phyloP scores from a whole-genome alignment of 306 rosid species.

The Rubus parviflorus region DNA sequence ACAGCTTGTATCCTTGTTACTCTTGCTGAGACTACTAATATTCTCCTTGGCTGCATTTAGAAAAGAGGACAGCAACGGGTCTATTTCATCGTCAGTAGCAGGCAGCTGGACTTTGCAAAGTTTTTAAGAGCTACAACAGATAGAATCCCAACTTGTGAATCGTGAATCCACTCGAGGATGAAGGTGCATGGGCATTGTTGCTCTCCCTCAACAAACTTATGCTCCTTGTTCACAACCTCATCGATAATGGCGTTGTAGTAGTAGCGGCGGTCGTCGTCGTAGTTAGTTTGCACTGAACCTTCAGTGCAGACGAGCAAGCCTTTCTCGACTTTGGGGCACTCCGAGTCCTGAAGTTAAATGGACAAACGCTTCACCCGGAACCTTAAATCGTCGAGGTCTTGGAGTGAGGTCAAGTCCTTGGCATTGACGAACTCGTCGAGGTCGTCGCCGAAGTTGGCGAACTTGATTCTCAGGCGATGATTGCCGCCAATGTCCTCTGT shows the following conservation, averaged over 20 bases:
- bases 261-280: constrained; percentile 44
- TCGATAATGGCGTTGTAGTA: constrained; percentile 48
- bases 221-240: constrained; percentile 56
- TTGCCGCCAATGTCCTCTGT: constrained; percentile 9
- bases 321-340: constrained; percentile 25
- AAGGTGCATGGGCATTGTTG: constrained; percentile 61
- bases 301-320: constrained; percentile 46
- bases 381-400: constrained; percentile 22
- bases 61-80: constrained; percentile 36
- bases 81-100: constrained; percentile 14
- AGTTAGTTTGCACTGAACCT: not conserved
- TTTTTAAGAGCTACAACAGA: constrained; percentile 33
- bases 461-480: constrained; percentile 24
- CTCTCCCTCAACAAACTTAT: constrained; percentile 41
- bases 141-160: constrained; percentile 46
- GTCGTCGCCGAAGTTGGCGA: constrained; percentile 21
- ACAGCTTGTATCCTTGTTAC: not conserved
- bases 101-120: constrained; percentile 46
- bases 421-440: constrained; percentile 16
- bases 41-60: not conserved
- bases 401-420: constrained; percentile 9
- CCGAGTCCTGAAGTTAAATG: constrained; percentile 45
- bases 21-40: not conserved
- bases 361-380: constrained; percentile 38
- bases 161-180: constrained; percentile 61